Evolutionary conservation across 2,329 filamentous ascomycete genomes (phyloP), one percentile per base, ranked within the genome.

Genomic region (Alternaria tenuissima): DNA sequence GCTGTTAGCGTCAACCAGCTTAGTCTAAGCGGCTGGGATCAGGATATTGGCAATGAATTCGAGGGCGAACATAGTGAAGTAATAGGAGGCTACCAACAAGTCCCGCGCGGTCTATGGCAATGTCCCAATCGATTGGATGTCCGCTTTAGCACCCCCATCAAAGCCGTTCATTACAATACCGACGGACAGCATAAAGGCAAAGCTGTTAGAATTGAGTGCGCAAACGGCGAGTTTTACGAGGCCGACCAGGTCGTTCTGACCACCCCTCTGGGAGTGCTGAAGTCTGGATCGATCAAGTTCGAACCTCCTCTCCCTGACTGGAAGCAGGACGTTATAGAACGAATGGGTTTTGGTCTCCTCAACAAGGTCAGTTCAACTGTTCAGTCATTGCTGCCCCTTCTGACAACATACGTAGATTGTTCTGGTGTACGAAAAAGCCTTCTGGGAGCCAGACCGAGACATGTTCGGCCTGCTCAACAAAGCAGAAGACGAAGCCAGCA

Each of bases 11-110:
- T 97, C 55, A 89, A 91, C 66, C 90, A 91, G 64, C 86, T 99
- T 18, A 98, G 94, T 77, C 86, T 99, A 14, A 88, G 90, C 7
- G 90, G 94, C 0, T 98, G 96, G 92, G 96, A 99, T 78, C 93
- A 99, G 71, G 96, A 99, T 74, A 93, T 94, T 51, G 95, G 95
- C 0, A 97, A 99, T 70, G 95, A 99, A 75, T 99, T 96, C 82
- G 94, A 97, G 77, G 95, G 95, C 7, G 89, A 91, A 63, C 96
- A 99, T 76, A 93, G 92, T 1, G 94, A 97, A 86, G 88, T 99
- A 4, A 86, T 96, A 26, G 95, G 96, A 41, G 95, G 95, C 1
- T 99, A 98, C 74, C 93, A 96, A 69, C 93, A 94, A 72, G 88
- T 99, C 44, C 92, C 94, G n/a, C 89, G 92, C 67, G 95, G 94